A percentile compares a stretch with the other conserved stretches of the same genome.
Evolutionary conservation across 2,329 filamentous ascomycete species (phyloP).

Genomic region (Botrytis cinerea): DNA sequence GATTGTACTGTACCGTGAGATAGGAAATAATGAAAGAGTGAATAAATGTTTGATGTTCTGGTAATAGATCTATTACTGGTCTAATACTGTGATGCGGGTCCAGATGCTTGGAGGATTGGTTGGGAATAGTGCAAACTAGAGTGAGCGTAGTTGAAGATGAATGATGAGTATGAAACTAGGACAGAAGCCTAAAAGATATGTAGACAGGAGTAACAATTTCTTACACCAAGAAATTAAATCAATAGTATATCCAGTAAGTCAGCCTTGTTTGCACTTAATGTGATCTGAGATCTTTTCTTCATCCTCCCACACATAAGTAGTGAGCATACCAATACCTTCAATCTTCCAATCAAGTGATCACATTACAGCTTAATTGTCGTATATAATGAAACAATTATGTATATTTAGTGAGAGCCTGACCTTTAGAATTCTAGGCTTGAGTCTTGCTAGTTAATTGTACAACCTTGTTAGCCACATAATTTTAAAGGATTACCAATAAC

Average conservation of each 20-base stretch:
- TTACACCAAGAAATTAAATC: not conserved
- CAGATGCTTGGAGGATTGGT: too few relatives aligned
- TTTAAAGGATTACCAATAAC: not conserved
- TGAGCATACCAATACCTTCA: not conserved
- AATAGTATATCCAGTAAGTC: not conserved
- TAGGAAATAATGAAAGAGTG: not conserved
- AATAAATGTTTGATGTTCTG: not conserved
- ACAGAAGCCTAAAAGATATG: not conserved
- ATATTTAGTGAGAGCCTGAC: not conserved
- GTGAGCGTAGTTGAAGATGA: not conserved
- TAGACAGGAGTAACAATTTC: not conserved
- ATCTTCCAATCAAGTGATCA: not conserved
- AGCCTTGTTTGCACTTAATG: not conserved
- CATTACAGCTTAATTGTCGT: not conserved
- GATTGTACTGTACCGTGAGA: not conserved
- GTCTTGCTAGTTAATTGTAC: not conserved
- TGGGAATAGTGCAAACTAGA: not conserved
- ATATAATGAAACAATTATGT: not conserved
- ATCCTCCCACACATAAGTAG: too few relatives aligned
- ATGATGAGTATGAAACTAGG: not conserved
- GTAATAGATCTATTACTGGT: not conserved
- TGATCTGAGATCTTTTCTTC: fast-evolving
- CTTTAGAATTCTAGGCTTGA: not conserved
- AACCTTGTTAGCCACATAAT: not conserved
- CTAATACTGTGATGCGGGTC: too few relatives aligned